A percentile compares a stretch with the other conserved stretches of the same genome.
Conservation (phyloP, 2,329 filamentous ascomycete genomes). For the Anthostomella pinea region DNA sequence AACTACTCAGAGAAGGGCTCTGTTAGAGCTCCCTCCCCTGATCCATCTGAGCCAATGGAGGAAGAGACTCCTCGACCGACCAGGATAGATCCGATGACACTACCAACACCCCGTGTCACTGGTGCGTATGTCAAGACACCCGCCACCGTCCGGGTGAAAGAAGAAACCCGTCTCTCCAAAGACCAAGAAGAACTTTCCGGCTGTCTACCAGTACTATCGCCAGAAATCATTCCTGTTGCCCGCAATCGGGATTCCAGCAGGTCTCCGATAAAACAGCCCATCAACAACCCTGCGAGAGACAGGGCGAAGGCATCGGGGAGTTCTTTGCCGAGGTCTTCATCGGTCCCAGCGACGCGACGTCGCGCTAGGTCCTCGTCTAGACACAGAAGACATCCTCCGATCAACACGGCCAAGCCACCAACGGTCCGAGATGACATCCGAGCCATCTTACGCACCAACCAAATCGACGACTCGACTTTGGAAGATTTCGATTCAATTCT, state of each 20-base stretch:
- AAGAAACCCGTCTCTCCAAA: slow-evolving; percentile 13
- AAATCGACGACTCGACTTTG: slow-evolving; percentile 59
- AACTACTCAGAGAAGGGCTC: slow-evolving; percentile 57
- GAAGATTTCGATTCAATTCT: slow-evolving; percentile 55
- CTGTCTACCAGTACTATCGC: background rate
- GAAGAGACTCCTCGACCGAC: slow-evolving; percentile 48
- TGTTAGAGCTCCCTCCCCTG: slow-evolving; percentile 48
- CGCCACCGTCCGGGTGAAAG: slow-evolving; percentile 37
- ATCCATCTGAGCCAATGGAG: slow-evolving; percentile 31
- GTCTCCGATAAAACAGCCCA: slow-evolving; percentile 7
- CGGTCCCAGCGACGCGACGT: slow-evolving; percentile 29
- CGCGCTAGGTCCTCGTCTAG: slow-evolving; percentile 40
- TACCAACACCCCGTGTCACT: slow-evolving; percentile 52
- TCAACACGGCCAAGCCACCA: slow-evolving; percentile 52
- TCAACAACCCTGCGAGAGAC: slow-evolving; percentile 9
- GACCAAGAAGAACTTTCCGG: slow-evolving; percentile 7
- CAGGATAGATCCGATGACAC: slow-evolving; percentile 44
- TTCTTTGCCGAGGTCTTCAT: slow-evolving; percentile 22
- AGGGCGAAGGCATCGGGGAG: slow-evolving; percentile 5
- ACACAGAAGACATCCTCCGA: slow-evolving; percentile 42
- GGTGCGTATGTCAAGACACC: slow-evolving; percentile 59
- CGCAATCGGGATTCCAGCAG: slow-evolving; percentile 11
- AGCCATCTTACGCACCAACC: slow-evolving; percentile 49
- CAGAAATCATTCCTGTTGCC: slow-evolving; percentile 4
- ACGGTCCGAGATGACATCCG: slow-evolving; percentile 55